phyloP scores from a whole-genome alignment of 352 stramenopile species.

The Pythium dissotocum region DNA sequence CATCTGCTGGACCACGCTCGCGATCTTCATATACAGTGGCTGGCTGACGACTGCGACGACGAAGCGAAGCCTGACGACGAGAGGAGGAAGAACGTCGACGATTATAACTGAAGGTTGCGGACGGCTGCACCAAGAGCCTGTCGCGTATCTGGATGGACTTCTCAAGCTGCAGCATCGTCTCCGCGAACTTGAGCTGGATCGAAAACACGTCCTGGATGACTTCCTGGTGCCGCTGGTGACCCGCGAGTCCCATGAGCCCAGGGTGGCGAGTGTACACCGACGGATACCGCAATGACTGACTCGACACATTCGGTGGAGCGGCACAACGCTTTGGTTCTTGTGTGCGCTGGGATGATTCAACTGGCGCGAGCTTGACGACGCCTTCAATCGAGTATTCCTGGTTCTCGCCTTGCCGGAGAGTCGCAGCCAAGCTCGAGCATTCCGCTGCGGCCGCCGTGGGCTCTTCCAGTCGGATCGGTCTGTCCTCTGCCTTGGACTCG shows the following conservation, averaged over 20 bases:
- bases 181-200: slow-evolving; percentile 66
- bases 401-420: not conserved
- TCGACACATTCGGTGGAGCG: too few species aligned
- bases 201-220: slow-evolving; percentile 59
- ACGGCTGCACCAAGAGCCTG: slow-evolving; percentile 37
- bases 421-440: not conserved
- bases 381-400: slow-evolving; percentile 59
- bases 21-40: slow-evolving; percentile 10
- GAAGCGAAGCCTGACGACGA: not conserved
- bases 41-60: not conserved
- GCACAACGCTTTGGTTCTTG: too few species aligned
- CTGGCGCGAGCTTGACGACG: slow-evolving; percentile 29
- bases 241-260: not conserved
- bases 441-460: too few species aligned
- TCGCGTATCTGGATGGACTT: slow-evolving; percentile 66
- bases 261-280: not conserved
- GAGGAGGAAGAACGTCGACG: not conserved
- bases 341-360: too few species aligned
- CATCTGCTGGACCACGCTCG: slow-evolving; percentile 1
- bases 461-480: not conserved
- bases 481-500: slow-evolving; percentile 20
- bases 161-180: slow-evolving; percentile 73
- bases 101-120: not conserved
- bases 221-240: not conserved
- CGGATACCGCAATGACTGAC: too few species aligned